Base-by-base conservation (phyloP, 768 basidiomycete species). In the Termitomyces eurrhizus region DNA sequence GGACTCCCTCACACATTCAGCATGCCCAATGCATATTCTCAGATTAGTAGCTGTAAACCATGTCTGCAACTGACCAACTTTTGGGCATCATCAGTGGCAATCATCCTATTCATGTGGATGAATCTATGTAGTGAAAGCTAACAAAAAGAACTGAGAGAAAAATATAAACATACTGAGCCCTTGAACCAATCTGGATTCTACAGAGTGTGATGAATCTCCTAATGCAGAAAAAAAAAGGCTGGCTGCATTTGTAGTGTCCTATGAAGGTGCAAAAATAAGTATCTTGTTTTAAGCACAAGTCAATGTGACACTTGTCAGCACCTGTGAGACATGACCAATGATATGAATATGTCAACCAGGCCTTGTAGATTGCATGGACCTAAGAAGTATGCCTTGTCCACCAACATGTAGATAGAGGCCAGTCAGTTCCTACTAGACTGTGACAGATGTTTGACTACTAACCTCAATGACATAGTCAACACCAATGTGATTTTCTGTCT, bases 131-230 rank as follows among this genome's bases (percentile, higher is more conserved):
- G 9, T 45, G 14, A 24, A 4, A 4, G 41, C 24, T 18, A 21
- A 33, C 16, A 4, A 1, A 3, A 50, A 29, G 18, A 0, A 26
- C 12, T 2, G 21, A 52, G 7, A 16, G 52, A 8, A n/a, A 11
- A 18, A 45, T 14, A 2, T 26, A 26, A 36, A 72, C 82, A 49
- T 65, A 84, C 82, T 85, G 83, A n/a, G 77, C 72, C n/a, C 84
- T 77, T 12, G 82, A 82, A 36, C 85, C 86, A 1, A 86, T 75
- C 37, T 80, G 74, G 32, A 87, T 77, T 4, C 86, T 85, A 5
- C 82, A 79, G 37, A 86, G 61, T 24, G 65, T 68, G 39, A 81
- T 70, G 2, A 74, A 74, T 62, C 75, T 80, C 49, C 42, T 65
- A 32, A 86, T 78, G 14, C 73, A 66, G 7, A 56, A 58, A 21